Conservation (phyloP, 768 basidiomycete genomes). For the Gloeostereum incarnatum region DNA sequence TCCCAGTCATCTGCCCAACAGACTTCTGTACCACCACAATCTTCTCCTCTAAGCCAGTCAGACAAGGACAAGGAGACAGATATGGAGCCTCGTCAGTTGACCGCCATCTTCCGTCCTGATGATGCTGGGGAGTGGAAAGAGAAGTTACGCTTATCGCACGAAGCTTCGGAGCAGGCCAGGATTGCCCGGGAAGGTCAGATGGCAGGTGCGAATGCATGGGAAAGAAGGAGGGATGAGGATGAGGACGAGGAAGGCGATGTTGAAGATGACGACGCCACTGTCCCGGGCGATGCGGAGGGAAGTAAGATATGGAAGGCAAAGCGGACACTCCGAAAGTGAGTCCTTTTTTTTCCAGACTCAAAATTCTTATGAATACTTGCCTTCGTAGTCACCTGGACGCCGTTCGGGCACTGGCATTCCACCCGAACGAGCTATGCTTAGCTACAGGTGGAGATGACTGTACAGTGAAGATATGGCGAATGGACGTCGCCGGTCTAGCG, state of each 20-base stretch:
- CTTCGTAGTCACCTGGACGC: slow-evolving; percentile 79
- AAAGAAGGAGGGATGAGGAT: slow-evolving; percentile 44
- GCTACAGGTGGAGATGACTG: slow-evolving; percentile 95
- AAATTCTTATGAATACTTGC: slow-evolving; percentile 9
- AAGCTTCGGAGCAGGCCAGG: slow-evolving; percentile 46
- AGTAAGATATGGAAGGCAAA: slow-evolving; percentile 79
- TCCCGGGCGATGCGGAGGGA: slow-evolving; percentile 60
- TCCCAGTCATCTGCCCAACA: slow-evolving; percentile 20
- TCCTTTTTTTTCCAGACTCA: slow-evolving; percentile 12
- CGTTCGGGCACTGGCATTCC: slow-evolving; percentile 85
- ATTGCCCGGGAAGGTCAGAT: slow-evolving; percentile 26
- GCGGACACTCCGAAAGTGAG: slow-evolving; percentile 84
- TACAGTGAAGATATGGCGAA: slow-evolving; percentile 93
- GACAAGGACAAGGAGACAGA: slow-evolving; percentile 40
- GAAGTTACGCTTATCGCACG: slow-evolving; percentile 57
- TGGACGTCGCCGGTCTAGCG: slow-evolving; percentile 68
- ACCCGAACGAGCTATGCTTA: slow-evolving; percentile 74
- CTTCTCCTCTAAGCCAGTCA: slow-evolving; percentile 15
- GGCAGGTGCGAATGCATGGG: slow-evolving; percentile 40
- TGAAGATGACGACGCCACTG: slow-evolving; percentile 55
- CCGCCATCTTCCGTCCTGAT: slow-evolving; percentile 83
- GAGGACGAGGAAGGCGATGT: slow-evolving; percentile 66
- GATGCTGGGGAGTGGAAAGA: slow-evolving; percentile 84
- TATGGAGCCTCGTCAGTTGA: slow-evolving; percentile 45
- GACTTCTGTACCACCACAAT: slow-evolving; percentile 22